A percentile compares a stretch with the other conserved stretches of the same genome.
Evolutionary conservation across 1,284 basidiomycete species (phyloP).

Genomic region (Cryptococcus maquisensis): DNA sequence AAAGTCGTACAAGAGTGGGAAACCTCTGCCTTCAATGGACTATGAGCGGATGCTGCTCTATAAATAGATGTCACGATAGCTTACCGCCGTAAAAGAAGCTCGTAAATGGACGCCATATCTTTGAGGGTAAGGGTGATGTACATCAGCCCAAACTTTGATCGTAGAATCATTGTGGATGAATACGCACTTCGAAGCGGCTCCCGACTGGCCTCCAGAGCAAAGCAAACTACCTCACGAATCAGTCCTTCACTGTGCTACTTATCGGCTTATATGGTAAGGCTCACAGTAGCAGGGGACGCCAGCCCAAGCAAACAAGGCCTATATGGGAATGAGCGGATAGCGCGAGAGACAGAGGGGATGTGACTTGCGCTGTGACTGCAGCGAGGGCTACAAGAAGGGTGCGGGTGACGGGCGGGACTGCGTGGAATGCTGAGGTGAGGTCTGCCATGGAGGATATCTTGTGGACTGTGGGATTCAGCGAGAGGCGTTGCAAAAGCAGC

Average conservation of each 20-base stretch:
- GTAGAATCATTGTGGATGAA: background rate
- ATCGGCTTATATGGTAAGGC: background rate
- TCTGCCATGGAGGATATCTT: slow-evolving; percentile 22
- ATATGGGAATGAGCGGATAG: background rate
- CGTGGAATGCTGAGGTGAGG: slow-evolving; percentile 14
- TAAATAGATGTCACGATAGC: background rate
- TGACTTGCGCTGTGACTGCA: slow-evolving; percentile 25
- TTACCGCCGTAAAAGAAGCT: slow-evolving; percentile 44
- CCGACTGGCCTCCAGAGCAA: slow-evolving; percentile 20
- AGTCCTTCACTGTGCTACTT: background rate
- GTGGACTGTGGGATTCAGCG: background rate
- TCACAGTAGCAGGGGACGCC: slow-evolving; percentile 22
- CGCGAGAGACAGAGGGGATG: background rate
- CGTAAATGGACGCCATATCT: slow-evolving; percentile 43
- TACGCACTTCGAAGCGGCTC: slow-evolving; percentile 26
- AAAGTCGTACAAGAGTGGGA: slow-evolving; percentile 41
- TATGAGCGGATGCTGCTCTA: background rate
- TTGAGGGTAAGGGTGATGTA: background rate
- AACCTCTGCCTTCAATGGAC: slow-evolving; percentile 23
- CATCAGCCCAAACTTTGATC: background rate
- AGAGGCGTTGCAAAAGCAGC: no score
- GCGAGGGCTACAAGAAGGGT: slow-evolving; percentile 21
- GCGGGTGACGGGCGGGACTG: slow-evolving; percentile 35
- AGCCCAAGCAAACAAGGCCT: slow-evolving; percentile 32
- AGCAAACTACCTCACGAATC: slow-evolving; percentile 19